A percentile compares a stretch with the other conserved stretches of the same genome.
Conservation (phyloP, 495 filamentous ascomycete species). For the Neurospora sp. region DNA sequence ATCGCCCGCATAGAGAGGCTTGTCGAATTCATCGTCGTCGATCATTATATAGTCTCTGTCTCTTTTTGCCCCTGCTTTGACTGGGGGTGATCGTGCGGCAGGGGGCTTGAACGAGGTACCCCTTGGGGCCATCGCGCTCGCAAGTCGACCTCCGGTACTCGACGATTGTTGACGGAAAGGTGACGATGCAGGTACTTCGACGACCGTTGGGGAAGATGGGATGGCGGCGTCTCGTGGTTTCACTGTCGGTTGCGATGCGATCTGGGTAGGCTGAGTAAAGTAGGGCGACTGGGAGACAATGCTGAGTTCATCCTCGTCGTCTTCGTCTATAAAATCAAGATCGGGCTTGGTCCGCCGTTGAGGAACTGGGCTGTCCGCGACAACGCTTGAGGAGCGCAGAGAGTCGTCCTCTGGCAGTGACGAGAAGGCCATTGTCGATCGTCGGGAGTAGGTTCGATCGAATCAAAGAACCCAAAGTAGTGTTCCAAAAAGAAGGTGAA, state of each 20-base stretch:
- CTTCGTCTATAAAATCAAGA: slow-evolving; percentile 4
- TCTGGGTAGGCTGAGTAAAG: slow-evolving; percentile 60
- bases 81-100: slow-evolving; percentile 5
- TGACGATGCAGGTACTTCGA: slow-evolving; percentile 75
- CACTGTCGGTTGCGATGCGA: slow-evolving; percentile 27
- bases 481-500: not conserved
- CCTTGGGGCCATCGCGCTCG: not conserved
- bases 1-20: slow-evolving; percentile 26
- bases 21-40: slow-evolving; percentile 33
- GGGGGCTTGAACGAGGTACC: slow-evolving; percentile 42
- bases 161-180: slow-evolving; percentile 49
- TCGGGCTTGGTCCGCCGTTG: not conserved
- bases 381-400: not conserved
- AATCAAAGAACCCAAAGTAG: not conserved
- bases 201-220: slow-evolving; percentile 32
- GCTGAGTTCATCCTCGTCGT: slow-evolving; percentile 12
- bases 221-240: slow-evolving; percentile 5
- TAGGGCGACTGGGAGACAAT: slow-evolving; percentile 25
- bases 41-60: slow-evolving; percentile 27
- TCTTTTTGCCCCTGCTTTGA: slow-evolving; percentile 1
- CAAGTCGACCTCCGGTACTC: slow-evolving; percentile 71
- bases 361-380: not conserved
- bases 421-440: slow-evolving; percentile 6
- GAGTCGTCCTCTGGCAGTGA: not conserved
- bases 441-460: not conserved